Base-by-base conservation (phyloP, 2,329 filamentous ascomycete species). In the Calonectria crousiana region DNA sequence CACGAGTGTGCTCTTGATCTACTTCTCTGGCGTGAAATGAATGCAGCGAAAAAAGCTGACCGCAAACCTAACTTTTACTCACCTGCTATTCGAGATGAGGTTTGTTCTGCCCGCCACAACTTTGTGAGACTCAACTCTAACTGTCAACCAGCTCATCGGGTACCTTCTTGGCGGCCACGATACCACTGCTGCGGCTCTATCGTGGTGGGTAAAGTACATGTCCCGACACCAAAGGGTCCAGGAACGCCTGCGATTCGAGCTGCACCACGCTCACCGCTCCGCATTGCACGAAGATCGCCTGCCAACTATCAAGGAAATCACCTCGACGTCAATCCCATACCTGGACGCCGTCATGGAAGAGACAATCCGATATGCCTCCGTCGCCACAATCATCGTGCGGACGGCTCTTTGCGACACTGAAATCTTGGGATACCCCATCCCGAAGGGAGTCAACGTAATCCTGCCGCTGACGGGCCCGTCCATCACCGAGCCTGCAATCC, bases 281-380 rank as follows among this genome's bases (percentile, higher is more conserved):
- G 84, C 84, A 0, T 16, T 67, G 0, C 49, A 60, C 0, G 79
- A 78, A 4, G 60, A 67, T 4, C 81, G 84, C 6, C 73, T 69
- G 28, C 85, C 84, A 5, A 81, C 78, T 0, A 77, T 80, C 32
- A 51, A 75, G 1, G 85, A 86, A 74, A 81, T 86, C 18, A 75
- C 76, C 0, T 58, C 58, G 3, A 68, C 76, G 1, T 76, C 79
- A 4, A 72, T 85, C 1, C 83, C 83, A 1, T 86, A 84, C 73
- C 78, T 86, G 14, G 85, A 86, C 26, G 84, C 84, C 11, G 79
- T 83, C 9, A 76, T 86, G 38, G 83, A 85, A 71, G 85, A 87
- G 73, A 79, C 81, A 0, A 74, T 86, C 2, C 82, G 86, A 1
- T 79, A 75, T n/a, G 78, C 80, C 6, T 78, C 80, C 16, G 80